Evolutionary conservation across 805 yeast genomes (phyloP), one percentile per base, ranked within the genome.

Genomic region (Pichia phayaonensis): DNA sequence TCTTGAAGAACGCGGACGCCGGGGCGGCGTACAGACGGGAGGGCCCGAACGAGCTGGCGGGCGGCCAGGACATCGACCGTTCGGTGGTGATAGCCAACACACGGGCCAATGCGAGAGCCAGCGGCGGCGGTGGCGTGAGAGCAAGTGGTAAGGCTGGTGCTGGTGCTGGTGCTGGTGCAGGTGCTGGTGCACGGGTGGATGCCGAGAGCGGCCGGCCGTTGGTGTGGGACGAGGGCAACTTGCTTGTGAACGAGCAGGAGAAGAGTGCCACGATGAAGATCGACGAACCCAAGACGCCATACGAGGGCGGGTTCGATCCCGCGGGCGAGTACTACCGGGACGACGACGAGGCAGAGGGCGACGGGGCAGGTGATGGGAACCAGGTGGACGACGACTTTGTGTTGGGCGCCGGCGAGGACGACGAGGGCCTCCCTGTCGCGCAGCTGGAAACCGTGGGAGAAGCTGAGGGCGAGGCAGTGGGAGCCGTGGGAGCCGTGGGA

Each of bases 261-360:
- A 80, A 80, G 65, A 67, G 75, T 12, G 78, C 89, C 22, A 83
- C 87, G 27, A 83, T 84, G 89, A 82, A 83, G 59, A 88, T 90
- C 42, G 95, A 88, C 61, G 97, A 90, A 65, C 97, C 97, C 22
- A 90, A 90, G 72, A 90, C 97, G 1, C 97, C 97, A 6, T 90
- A 85, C 61, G 95, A 87, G 63, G 95, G 94, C 12, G 95, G 96
- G 0, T 84, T 87, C 26, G 83, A 85, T 60, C 90, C 94, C 51
- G 73, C 77, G 48, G 88, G 87, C 31, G 95, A 90, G 59, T 85
- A 86, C 62, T 88, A 89, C 58, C 74, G 76, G 47, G 79, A 77
- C 6, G 92, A 85, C 59, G 81, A 81, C 43, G 90, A 83, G 36
- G 74, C 72, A 3, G 48, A 50, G 13, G 46, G 44, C 57, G 47